These are phyloP conservation scores for Medicago truncatula DNA, from an alignment of 306 rosid genomes.

Conservation along the genomic window MtrunA17r5.0-ANR NC_053049.1:31624501-31625000, in stretches of 20 bases:
- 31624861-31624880: constrained; percentile 57
- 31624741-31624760: constrained; percentile 88
- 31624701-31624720: constrained; percentile 81
- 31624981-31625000: constrained; percentile 42
- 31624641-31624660: constrained; percentile 27
- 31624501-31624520: not conserved
- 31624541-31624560: too few species aligned
- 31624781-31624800: constrained; percentile 67
- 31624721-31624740: constrained; percentile 96
- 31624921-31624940: constrained; percentile 40
- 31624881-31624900: constrained; percentile 36
- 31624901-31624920: constrained; percentile 42
- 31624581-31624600: not conserved
- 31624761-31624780: constrained; percentile 76
- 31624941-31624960: constrained; percentile 35
- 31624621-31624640: not conserved
- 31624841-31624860: constrained; percentile 63
- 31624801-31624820: constrained; percentile 76
- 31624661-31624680: constrained; percentile 90
- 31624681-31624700: constrained; percentile 83
- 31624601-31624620: not conserved
- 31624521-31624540: not conserved
- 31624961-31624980: constrained; percentile 40
- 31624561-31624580: not conserved
- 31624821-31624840: constrained; percentile 58